phyloP scores from a whole-genome alignment of 306 rosid species.

The Acacia confusa region DNA sequence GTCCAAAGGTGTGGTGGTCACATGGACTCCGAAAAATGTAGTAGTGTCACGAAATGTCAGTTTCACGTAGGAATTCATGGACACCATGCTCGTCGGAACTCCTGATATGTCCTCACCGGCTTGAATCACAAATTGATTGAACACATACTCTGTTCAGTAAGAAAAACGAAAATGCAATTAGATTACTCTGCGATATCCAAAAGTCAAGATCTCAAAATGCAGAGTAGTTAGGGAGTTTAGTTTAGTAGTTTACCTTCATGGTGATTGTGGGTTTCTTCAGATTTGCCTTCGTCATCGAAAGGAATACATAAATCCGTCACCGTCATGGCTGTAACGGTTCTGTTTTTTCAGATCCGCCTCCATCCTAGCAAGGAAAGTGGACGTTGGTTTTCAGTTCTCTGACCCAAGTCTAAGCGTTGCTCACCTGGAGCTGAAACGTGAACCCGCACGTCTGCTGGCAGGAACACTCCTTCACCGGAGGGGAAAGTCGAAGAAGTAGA shows the following conservation, averaged over 20 bases:
- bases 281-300: too few relatives aligned
- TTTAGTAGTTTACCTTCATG: slow-evolving; percentile 61
- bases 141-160: slow-evolving; percentile 59
- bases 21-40: slow-evolving; percentile 86
- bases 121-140: slow-evolving; percentile 78
- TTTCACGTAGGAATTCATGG: slow-evolving; percentile 79
- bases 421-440: background rate
- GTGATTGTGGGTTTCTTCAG: slow-evolving; percentile 55
- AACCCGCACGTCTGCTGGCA: slow-evolving; percentile 83
- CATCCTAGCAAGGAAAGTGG: too few relatives aligned
- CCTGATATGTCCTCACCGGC: slow-evolving; percentile 86
- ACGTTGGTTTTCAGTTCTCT: too few relatives aligned
- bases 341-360: too few relatives aligned
- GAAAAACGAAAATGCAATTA: background rate
- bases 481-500: slow-evolving; percentile 12
- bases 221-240: background rate
- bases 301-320: too few relatives aligned
- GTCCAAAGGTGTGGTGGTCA: slow-evolving; percentile 62
- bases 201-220: background rate
- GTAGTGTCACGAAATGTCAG: slow-evolving; percentile 73
- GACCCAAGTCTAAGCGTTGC: too few relatives aligned
- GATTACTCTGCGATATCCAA: background rate
- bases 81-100: slow-evolving; percentile 76
- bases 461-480: slow-evolving; percentile 34
- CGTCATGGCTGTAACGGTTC: too few relatives aligned